Conservation (phyloP, 2,329 filamentous ascomycete species). For the Cyphellophora europaea region DNA sequence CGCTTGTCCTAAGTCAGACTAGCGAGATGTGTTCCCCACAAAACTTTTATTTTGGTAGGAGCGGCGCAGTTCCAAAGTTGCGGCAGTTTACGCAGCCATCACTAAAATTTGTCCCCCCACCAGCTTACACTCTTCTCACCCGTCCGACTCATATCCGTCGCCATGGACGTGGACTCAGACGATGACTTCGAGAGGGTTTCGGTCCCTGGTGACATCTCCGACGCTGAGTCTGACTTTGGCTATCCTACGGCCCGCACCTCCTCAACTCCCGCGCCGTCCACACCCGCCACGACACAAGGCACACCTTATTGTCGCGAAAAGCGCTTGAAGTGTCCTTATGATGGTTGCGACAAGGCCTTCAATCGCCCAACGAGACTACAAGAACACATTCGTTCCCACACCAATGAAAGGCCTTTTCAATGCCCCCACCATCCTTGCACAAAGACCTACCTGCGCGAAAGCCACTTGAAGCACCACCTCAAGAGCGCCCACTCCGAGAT, state of each 20-base stretch:
- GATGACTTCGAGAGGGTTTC: not conserved
- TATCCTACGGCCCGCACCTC: too few species aligned
- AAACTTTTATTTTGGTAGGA: too few species aligned
- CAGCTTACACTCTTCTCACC: too few species aligned
- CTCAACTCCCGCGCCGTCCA: not conserved
- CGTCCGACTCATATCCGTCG: too few species aligned
- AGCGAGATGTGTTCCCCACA: too few species aligned
- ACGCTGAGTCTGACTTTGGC: not conserved
- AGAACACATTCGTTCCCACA: slow-evolving; percentile 76
- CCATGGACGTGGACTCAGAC: slow-evolving; percentile 38
- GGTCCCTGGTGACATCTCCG: not conserved
- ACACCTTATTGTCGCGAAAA: slow-evolving; percentile 53
- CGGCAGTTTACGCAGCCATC: too few species aligned
- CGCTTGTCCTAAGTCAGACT: too few species aligned
- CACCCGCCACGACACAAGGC: not conserved
- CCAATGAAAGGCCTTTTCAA: slow-evolving; percentile 68
- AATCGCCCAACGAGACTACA: slow-evolving; percentile 74
- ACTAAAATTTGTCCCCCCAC: too few species aligned
- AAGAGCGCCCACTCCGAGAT: slow-evolving; percentile 70
- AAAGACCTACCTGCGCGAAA: slow-evolving; percentile 78
- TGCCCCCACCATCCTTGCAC: slow-evolving; percentile 63
- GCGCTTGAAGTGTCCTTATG: slow-evolving; percentile 65
- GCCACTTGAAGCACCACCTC: slow-evolving; percentile 77
- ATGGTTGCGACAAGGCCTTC: slow-evolving; percentile 71
- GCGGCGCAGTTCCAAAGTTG: too few species aligned